Conservation (phyloP, 768 basidiomycete genomes). For the Termitomyces sp. region DNA sequence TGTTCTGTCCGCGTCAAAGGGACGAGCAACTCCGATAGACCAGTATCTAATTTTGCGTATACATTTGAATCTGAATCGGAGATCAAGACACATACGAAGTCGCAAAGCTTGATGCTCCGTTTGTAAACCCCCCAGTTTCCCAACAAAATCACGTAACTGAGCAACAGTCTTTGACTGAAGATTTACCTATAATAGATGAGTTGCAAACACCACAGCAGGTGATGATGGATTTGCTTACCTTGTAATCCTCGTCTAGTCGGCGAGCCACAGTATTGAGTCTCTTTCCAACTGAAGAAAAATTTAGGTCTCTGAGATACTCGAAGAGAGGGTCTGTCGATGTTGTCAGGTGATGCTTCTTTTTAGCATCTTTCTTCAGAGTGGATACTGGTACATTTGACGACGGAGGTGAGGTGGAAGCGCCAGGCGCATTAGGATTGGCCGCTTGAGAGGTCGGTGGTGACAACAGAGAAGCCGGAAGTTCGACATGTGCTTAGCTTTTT, state of each 20-base stretch:
- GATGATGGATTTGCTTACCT: constrained; percentile 39
- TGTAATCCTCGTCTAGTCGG: constrained; percentile 89
- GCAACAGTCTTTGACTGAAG: constrained; percentile 87
- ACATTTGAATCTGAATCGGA: neutral
- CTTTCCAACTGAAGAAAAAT: constrained; percentile 87
- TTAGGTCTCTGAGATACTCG: constrained; percentile 81
- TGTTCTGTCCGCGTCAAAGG: constrained; percentile 79
- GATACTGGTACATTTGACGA: constrained; percentile 39
- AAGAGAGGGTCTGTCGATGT: constrained; percentile 76
- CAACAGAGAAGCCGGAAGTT: constrained; percentile 71
- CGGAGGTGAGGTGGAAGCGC: constrained; percentile 32
- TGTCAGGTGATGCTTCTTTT: constrained; percentile 87
- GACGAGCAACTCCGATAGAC: constrained; percentile 87
- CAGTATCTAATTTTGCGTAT: constrained; percentile 62
- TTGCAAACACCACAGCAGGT: neutral
- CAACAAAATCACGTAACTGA: constrained; percentile 93
- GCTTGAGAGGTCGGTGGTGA: constrained; percentile 49
- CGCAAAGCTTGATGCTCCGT: constrained; percentile 86
- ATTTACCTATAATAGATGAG: constrained; percentile 49
- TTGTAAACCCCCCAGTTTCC: constrained; percentile 89
- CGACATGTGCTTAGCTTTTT: constrained; percentile 61
- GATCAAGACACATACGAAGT: constrained; percentile 59
- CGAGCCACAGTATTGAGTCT: constrained; percentile 78
- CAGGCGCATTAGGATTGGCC: constrained; percentile 34
- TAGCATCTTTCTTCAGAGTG: constrained; percentile 68